A percentile compares a stretch with the other conserved stretches of the same genome.
Evolutionary conservation across 345 rosid genomes (phyloP).

Genomic region (Rhodamnia argentea): DNA sequence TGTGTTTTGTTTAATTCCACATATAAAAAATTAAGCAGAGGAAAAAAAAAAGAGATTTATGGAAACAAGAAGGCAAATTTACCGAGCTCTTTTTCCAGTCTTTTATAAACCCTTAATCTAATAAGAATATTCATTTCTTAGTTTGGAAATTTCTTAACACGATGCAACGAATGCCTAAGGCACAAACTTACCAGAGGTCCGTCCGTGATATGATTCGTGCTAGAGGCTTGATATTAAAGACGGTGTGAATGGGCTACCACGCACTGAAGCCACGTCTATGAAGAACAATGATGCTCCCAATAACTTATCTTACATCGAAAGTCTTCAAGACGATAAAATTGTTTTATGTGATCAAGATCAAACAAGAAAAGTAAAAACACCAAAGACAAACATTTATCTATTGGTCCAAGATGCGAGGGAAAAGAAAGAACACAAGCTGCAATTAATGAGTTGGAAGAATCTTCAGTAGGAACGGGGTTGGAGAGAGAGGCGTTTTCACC

Average conservation of each 20-base stretch:
- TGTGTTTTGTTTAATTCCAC: neutral
- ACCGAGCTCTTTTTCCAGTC: neutral
- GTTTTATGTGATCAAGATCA: neutral
- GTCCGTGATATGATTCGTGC: neutral
- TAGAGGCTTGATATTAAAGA: neutral
- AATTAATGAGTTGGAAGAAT: neutral
- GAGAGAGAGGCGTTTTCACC: neutral
- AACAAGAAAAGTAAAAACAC: neutral
- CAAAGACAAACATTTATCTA: neutral
- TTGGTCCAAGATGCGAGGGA: neutral
- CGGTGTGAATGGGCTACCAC: neutral
- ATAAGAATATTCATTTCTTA: neutral
- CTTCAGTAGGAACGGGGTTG: neutral
- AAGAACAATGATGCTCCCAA: neutral
- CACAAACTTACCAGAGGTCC: neutral
- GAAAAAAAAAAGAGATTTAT: neutral
- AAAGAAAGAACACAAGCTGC: neutral
- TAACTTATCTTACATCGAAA: neutral
- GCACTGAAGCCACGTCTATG: neutral
- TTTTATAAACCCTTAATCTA: neutral
- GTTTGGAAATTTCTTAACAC: neutral
- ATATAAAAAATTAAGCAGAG: neutral
- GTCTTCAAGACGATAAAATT: neutral
- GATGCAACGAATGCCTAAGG: neutral
- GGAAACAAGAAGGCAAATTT: neutral